Evolutionary conservation across 1,284 basidiomycete species (phyloP).

Genomic region (Microbotryum silenes-acaulis): DNA sequence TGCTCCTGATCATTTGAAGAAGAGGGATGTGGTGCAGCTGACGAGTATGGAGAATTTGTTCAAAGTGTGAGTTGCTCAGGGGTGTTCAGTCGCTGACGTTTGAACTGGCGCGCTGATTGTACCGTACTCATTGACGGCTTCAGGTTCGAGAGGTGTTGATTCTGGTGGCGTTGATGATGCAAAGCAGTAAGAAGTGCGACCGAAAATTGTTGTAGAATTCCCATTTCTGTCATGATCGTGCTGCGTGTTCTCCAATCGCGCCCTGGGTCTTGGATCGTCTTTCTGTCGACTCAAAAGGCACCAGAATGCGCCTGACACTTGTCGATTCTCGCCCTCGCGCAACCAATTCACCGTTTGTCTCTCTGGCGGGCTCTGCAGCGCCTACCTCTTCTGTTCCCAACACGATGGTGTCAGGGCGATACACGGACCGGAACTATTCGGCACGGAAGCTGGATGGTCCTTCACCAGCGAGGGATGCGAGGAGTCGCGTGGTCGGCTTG

Average conservation of each 20-base stretch:
- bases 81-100: too few species aligned
- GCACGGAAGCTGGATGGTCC: not conserved
- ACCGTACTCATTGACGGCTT: not conserved
- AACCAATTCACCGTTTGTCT: constrained; percentile 12
- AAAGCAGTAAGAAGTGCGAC: too few species aligned
- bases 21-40: constrained; percentile 70
- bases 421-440: not conserved
- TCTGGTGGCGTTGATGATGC: not conserved
- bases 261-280: too few species aligned
- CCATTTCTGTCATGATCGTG: too few species aligned
- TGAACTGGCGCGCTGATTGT: not conserved
- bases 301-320: too few species aligned
- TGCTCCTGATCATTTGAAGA: constrained; percentile 60
- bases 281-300: too few species aligned
- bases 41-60: constrained; percentile 82
- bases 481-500: not conserved
- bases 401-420: not conserved
- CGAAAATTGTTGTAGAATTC: too few species aligned
- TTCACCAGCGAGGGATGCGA: constrained; percentile 1
- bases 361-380: not conserved
- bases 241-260: too few species aligned
- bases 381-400: not conserved
- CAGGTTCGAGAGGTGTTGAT: constrained; percentile 15
- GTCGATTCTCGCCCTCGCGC: too few species aligned
- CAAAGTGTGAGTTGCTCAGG: constrained; percentile 52